Evolutionary conservation across 441 rosid genomes (phyloP).

Genomic region (Adansonia grandidieri): DNA sequence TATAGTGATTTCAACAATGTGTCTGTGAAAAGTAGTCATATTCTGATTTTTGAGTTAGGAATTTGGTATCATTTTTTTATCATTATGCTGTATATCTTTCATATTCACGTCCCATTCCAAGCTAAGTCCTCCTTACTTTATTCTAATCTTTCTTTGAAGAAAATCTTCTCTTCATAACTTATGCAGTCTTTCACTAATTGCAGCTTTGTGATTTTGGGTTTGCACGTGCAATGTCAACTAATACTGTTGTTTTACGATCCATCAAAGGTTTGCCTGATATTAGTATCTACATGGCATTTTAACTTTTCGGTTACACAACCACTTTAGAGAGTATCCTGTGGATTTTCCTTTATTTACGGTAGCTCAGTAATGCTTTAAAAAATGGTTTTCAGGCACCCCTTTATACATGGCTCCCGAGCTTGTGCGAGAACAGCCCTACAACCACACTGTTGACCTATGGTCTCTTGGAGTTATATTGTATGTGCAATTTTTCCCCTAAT

Average conservation of each 20-base stretch:
- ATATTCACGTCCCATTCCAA: background rate
- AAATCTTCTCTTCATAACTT: slow-evolving; percentile 19
- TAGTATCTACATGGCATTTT: slow-evolving; percentile 5
- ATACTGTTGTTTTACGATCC: slow-evolving; percentile 94
- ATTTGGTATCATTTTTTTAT: background rate
- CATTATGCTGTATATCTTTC: background rate
- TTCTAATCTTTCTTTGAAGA: background rate
- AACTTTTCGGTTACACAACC: background rate
- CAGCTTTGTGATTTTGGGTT: slow-evolving; percentile 99
- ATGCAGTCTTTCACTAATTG: slow-evolving; percentile 19
- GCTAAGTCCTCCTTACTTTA: slow-evolving; percentile 13
- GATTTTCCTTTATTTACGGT: background rate
- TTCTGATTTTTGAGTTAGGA: slow-evolving; percentile 21
- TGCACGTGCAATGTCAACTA: slow-evolving; percentile 34
- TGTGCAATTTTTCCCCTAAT: slow-evolving; percentile 30
- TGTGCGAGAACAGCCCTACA: slow-evolving; percentile 97
- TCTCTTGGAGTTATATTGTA: slow-evolving; percentile 99
- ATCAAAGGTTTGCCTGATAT: slow-evolving; percentile 71
- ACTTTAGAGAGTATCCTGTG: slow-evolving; percentile 6
- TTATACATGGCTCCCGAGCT: slow-evolving; percentile 99
- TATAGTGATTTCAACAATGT: background rate
- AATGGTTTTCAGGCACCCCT: slow-evolving; percentile 78
- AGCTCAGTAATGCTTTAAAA: slow-evolving; percentile 16
- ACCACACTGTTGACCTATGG: slow-evolving; percentile 98
- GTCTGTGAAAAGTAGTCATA: background rate